Percentiles rank a stretch among this genome's conserved stretches.
These are phyloP conservation scores for Pulveroboletus sp. DNA, from an alignment of 768 basidiomycete species.

Conservation along the genomic window DNA sequence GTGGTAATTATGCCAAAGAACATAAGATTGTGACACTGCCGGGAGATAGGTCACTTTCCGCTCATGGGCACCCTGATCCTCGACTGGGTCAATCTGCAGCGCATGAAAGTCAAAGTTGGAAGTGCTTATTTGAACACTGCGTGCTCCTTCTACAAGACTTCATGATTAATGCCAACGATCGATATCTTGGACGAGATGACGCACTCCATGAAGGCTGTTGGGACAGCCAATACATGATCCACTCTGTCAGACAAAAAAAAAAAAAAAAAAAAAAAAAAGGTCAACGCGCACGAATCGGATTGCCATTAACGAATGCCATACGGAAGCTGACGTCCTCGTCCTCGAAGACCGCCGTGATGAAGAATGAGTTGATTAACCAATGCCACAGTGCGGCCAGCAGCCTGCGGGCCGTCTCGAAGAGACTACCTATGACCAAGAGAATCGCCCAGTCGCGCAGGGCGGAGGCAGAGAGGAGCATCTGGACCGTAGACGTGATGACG, in stretches of 20 bases:
- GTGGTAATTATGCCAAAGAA: conserved; percentile 31
- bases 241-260: conserved; percentile 37
- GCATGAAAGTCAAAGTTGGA: conserved; percentile 30
- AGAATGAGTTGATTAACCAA: conserved; percentile 46
- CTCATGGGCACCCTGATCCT: conserved; percentile 19
- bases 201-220: conserved; percentile 55
- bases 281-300: neutral
- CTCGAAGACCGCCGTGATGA: conserved; percentile 58
- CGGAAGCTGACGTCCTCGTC: conserved; percentile 55
- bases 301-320: conserved; percentile 26
- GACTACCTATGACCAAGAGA: conserved; percentile 56
- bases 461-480: conserved; percentile 47
- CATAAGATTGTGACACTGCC: conserved; percentile 30
- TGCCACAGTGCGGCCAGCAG: conserved; percentile 39
- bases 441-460: conserved; percentile 62
- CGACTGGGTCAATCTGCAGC: conserved; percentile 15
- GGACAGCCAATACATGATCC: conserved; percentile 70
- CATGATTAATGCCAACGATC: neutral
- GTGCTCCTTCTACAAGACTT: conserved; percentile 31
- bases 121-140: conserved; percentile 51
- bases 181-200: conserved; percentile 14
- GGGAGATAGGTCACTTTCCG: conserved; percentile 35
- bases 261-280: no score
- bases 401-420: conserved; percentile 56
- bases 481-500: conserved; percentile 34